Base-by-base conservation (phyloP, 2,329 filamentous ascomycete species). In the Penicillium frequentans region DNA sequence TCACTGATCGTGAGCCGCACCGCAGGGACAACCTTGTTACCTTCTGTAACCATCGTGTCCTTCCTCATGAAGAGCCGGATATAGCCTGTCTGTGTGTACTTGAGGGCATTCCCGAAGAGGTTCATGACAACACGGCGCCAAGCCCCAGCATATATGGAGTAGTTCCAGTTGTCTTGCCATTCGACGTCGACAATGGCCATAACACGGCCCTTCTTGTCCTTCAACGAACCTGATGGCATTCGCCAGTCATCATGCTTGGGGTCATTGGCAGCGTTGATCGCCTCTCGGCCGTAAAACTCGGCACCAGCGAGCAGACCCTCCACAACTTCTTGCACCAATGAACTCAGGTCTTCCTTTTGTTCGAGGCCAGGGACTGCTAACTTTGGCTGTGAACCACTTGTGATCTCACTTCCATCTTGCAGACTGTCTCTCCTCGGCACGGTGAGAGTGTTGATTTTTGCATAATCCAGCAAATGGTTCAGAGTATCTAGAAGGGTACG, bases 41-140 rank as follows among this genome's bases (percentile, higher is more conserved):
- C 59, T 8, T 52, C 16, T 6, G 33, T 24, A 1, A 16, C 46
- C 19, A 62, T 45, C 1, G 49, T 56, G n/a, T 59, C 54, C 1
- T 54, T 58, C 23, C 57, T 62, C 59, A 66, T 61, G 24, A 61
- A 55, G 1, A 66, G 51, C 21, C 61, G 54, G 31, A 82, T 77
- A 43, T 71, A 76, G 0, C 80, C 79, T 16, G 68, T 58, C 1
- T 64, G 58, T 0, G 77, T 81, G 58, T 82, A 81, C 59, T 82
- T 82, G 10, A 82, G 65, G 0, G 79, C 72, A 64, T 82, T 82
- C 2, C 77, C 77, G 8, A 81, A 75, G 1, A 81, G 56, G 49
- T 81, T 81, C 77, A 80, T 81, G 42, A 80, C 71, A 14, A 82
- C 73, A 3, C 79, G 71, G 33, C 77, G 75, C 69, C 79, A 78